These are phyloP conservation scores for Pelagophyceae sp. DNA, from an alignment of 352 stramenopile species.

Conservation along the genomic window DNA sequence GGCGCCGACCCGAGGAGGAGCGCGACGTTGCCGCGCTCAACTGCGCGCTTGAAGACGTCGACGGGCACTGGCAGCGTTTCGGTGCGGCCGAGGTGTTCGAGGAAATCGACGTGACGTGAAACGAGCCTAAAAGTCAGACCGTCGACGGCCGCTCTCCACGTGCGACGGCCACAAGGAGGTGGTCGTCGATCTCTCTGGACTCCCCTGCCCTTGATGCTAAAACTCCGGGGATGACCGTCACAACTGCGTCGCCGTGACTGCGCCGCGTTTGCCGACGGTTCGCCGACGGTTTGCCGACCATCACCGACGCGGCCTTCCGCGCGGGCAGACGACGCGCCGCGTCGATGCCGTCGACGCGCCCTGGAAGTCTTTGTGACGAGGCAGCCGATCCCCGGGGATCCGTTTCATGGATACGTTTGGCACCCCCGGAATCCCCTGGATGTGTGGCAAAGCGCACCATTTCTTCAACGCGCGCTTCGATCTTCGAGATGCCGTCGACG, in stretches of 20 bases:
- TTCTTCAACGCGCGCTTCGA: too few species aligned
- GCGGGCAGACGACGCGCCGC: too few species aligned
- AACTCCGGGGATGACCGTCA: too few species aligned
- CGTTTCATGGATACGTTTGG: too few species aligned
- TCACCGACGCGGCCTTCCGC: background rate
- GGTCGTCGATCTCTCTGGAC: conserved; percentile 1
- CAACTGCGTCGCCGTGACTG: too few species aligned
- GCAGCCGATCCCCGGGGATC: too few species aligned
- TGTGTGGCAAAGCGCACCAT: too few species aligned
- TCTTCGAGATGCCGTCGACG: background rate
- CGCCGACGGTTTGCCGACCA: conserved; percentile 15
- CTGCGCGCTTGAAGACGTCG: conserved; percentile 5
- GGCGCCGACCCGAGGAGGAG: conserved; percentile 32
- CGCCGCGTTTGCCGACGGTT: too few species aligned
- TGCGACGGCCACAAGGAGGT: conserved; percentile 14
- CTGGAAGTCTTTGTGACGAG: too few species aligned
- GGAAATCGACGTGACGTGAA: conserved; percentile 34
- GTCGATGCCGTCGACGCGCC: too few species aligned
- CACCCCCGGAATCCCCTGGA: too few species aligned
- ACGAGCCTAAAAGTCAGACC: conserved; percentile 27
- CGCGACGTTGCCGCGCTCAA: background rate
- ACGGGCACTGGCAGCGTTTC: conserved; percentile 21
- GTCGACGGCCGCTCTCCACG: conserved; percentile 17
- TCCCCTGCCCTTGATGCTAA: conserved; percentile 19
- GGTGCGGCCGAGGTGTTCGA: conserved; percentile 16